Evolutionary conservation across 345 rosid genomes (phyloP), one percentile per base, ranked within the genome.

Genomic region (Noccaea caerulescens): DNA sequence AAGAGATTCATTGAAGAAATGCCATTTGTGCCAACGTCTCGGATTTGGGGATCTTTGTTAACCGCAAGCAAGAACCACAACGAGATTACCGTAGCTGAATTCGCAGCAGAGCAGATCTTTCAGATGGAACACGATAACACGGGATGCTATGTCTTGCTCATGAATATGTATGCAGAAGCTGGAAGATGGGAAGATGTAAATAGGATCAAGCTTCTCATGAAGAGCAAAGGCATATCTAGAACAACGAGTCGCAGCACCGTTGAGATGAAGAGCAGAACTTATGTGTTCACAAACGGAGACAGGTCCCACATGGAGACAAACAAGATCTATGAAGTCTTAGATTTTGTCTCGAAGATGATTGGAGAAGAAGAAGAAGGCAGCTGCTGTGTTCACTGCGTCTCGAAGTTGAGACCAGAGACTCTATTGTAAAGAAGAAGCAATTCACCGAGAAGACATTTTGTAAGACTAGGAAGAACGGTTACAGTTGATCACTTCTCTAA

Each of bases 11-110:
- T 92, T 7, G 82, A 80, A 72, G 84, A 81, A 56, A 80, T 86
- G 85, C 84, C 89, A n/a, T 64, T 87, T 59, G 27, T 60, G 32
- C 90, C 91, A 54, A 81, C 83, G 11, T 84, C 89, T 32, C 77
- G 89, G 76, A 85, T 85, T 76, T 89, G 97, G 94, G 94, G 94
- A 63, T 88, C 98, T 18, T 69, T 89, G 60, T 75, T 92, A 33
- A 75, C 86, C 45, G 90, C 96, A 68, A 83, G 92, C 64, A 84
- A 87, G 75, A 86, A 83, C 64, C 77, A 79, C 13, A 76, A 68
- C 0, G 77, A 89, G 72, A 68, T 82, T 54, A 80, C 37, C 32
- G 63, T 82, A 52, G 96, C 93, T 36, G 93, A 91, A 79, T 74
- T 68, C 56, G 92, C 89, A 30, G 84, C 88, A 13, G 80, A 73